A percentile compares a stretch with the other conserved stretches of the same genome.
Conservation (phyloP, 805 yeast genomes). For the Ogataea parapolymorpha region DNA sequence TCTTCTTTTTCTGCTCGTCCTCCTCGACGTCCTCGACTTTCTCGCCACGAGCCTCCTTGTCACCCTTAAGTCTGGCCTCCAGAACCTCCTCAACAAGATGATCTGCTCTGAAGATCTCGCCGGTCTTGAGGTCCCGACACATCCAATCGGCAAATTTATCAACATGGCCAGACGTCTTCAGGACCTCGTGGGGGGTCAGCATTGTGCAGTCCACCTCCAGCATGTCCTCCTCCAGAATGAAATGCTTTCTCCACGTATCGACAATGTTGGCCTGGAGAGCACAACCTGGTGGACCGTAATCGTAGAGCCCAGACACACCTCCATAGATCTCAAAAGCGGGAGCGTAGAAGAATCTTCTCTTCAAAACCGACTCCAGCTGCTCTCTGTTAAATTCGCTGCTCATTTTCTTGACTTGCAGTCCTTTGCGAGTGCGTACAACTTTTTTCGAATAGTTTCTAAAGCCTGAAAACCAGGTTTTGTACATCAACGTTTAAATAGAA, state of each 20-base stretch:
- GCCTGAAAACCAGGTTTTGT: slow-evolving; percentile 10
- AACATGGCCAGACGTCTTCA: slow-evolving; percentile 98
- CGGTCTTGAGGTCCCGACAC: slow-evolving; percentile 93
- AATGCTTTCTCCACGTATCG: slow-evolving; percentile 97
- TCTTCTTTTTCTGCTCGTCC: slow-evolving; percentile 76
- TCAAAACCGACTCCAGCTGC: slow-evolving; percentile 80
- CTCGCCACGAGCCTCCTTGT: slow-evolving; percentile 93
- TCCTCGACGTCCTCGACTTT: slow-evolving; percentile 63
- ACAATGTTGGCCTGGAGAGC: slow-evolving; percentile 94
- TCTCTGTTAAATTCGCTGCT: slow-evolving; percentile 67
- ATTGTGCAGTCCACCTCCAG: slow-evolving; percentile 97
- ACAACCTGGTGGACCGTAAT: slow-evolving; percentile 99
- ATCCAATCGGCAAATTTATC: slow-evolving; percentile 99
- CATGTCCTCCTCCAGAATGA: slow-evolving; percentile 97
- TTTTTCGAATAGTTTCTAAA: slow-evolving; percentile 16
- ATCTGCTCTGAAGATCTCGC: slow-evolving; percentile 98
- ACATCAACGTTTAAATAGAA: slow-evolving; percentile 6
- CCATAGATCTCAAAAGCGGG: slow-evolving; percentile 98
- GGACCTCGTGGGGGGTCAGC: slow-evolving; percentile 96
- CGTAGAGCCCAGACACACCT: slow-evolving; percentile 96
- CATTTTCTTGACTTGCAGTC: slow-evolving; percentile 20
- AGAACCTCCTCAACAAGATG: slow-evolving; percentile 97
- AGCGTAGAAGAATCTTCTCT: slow-evolving; percentile 94
- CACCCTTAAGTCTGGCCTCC: slow-evolving; percentile 95
- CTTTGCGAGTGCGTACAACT: slow-evolving; percentile 14